Evolutionary conservation across 805 yeast species (phyloP).

Genomic region (Monosporozyma aerobia): DNA sequence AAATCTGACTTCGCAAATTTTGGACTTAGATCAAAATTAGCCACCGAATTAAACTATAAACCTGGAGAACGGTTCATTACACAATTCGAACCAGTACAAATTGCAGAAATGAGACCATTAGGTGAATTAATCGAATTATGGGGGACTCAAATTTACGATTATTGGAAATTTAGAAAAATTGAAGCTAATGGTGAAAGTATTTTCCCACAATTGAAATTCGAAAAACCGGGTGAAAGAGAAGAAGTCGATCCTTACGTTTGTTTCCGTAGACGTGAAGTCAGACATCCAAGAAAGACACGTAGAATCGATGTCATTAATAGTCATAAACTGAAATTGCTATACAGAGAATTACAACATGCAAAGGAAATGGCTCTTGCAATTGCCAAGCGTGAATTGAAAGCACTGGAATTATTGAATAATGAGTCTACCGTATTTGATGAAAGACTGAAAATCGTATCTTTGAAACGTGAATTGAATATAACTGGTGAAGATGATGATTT

Average conservation of each 20-base stretch:
- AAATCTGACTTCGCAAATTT: slow-evolving; percentile 35
- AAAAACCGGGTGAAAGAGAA: slow-evolving; percentile 80
- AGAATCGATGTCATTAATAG: slow-evolving; percentile 87
- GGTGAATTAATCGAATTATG: slow-evolving; percentile 42
- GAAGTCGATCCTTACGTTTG: slow-evolving; percentile 92
- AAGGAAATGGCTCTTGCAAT: slow-evolving; percentile 58
- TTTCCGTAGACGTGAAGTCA: slow-evolving; percentile 88
- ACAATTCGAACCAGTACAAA: slow-evolving; percentile 35
- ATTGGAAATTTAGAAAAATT: slow-evolving; percentile 73
- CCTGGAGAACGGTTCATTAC: slow-evolving; percentile 45
- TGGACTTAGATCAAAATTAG: slow-evolving; percentile 48
- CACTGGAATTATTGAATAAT: slow-evolving; percentile 44
- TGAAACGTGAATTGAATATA: slow-evolving; percentile 67
- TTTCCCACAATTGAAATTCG: slow-evolving; percentile 70
- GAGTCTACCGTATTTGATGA: slow-evolving; percentile 64
- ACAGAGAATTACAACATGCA: slow-evolving; percentile 69
- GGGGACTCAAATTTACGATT: slow-evolving; percentile 64
- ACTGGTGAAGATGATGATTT: slow-evolving; percentile 81
- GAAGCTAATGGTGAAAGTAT: slow-evolving; percentile 60
- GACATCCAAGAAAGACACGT: slow-evolving; percentile 93
- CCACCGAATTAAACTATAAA: slow-evolving; percentile 43
- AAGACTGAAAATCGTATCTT: slow-evolving; percentile 59
- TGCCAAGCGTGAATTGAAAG: slow-evolving; percentile 48
- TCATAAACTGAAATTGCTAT: slow-evolving; percentile 67
- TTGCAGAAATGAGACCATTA: slow-evolving; percentile 37